These are phyloP conservation scores for Russula brevipes DNA, from an alignment of 768 basidiomycete species.

Conservation along the genomic window DNA sequence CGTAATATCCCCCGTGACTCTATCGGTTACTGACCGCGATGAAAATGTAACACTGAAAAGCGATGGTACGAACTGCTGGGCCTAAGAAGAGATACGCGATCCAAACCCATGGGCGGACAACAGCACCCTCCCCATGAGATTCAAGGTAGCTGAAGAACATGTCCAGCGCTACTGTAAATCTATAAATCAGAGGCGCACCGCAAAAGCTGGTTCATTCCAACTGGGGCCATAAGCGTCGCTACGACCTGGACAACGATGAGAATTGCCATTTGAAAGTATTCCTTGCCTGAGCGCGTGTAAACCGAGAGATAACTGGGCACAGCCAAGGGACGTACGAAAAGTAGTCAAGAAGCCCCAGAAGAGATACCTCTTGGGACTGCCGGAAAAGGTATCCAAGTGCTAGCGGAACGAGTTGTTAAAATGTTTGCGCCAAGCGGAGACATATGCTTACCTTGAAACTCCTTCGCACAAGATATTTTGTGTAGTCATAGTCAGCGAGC, in stretches of 20 bases:
- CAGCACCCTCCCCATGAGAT: conserved; percentile 42
- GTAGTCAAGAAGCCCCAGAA: conserved; percentile 29
- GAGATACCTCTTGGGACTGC: conserved; percentile 23
- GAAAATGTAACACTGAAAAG: conserved; percentile 52
- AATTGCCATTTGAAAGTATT: conserved; percentile 15
- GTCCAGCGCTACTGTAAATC: not conserved
- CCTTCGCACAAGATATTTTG: conserved; percentile 33
- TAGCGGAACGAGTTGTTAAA: conserved; percentile 10
- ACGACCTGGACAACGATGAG: conserved; percentile 14
- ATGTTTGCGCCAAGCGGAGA: not conserved
- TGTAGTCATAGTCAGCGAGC: conserved; percentile 44
- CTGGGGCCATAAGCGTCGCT: conserved; percentile 29
- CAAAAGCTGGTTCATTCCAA: conserved; percentile 34
- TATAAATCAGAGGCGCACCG: conserved; percentile 22
- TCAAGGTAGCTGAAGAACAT: conserved; percentile 49
- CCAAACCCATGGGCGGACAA: conserved; percentile 67
- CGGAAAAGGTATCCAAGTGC: conserved; percentile 30
- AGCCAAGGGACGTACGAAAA: conserved; percentile 21
- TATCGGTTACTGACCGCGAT: conserved; percentile 27
- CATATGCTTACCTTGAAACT: conserved; percentile 32
- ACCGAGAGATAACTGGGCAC: not conserved
- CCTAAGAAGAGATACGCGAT: conserved; percentile 47
- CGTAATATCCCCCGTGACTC: not conserved
- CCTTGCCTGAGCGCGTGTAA: conserved; percentile 11
- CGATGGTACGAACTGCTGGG: conserved; percentile 39